Base-by-base conservation (phyloP, 345 rosid genomes). In the Sisymbrium irio region DNA sequence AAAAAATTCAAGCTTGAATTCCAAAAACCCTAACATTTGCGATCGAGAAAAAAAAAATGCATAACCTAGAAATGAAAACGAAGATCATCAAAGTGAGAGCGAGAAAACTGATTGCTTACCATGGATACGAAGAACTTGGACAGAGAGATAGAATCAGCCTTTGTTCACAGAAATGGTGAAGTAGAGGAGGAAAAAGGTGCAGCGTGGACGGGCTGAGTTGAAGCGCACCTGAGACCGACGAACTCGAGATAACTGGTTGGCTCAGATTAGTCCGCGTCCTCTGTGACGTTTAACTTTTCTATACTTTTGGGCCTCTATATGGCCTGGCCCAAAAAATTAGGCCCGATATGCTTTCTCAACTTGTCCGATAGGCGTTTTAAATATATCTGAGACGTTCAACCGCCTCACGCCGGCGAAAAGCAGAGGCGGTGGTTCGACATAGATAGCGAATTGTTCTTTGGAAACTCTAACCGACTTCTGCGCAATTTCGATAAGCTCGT, bases 181-280 rank as follows among this genome's bases (percentile, higher is more conserved):
- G 35, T 51, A 40, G 74, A 57, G 74, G 66, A 70, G 39, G 25
- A 39, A 27, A 41, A 39, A 27, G 53, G 13, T 4, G 9, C 14
- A 51, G 50, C 66, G 19, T 63, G 37, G 40, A 63, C 62, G 50
- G 50, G 32, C 22, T 49, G 63, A 50, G 74, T 40, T 60, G 50
- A 67, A 49, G 30, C 6, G 3, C 66, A 68, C 79, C 79, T 76
- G 75, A 70, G 71, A 63, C 65, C 65, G 71, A 62, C 70, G 71
- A 62, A 62, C 53, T 62, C 71, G 71, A 68, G 57, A 69, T 53
- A 3, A 62, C 69, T 75, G 58, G 0, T 42, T 62, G 79, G 75
- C 55, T 37, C 25, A 35, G 71, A 69, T 53, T 44, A 42, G n/a
- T 68, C 79, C 79, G 74, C 74, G 74, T 68, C 35, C 10, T 59